phyloP scores from a whole-genome alignment of 345 rosid species.

The Sisymbrium altissimum region DNA sequence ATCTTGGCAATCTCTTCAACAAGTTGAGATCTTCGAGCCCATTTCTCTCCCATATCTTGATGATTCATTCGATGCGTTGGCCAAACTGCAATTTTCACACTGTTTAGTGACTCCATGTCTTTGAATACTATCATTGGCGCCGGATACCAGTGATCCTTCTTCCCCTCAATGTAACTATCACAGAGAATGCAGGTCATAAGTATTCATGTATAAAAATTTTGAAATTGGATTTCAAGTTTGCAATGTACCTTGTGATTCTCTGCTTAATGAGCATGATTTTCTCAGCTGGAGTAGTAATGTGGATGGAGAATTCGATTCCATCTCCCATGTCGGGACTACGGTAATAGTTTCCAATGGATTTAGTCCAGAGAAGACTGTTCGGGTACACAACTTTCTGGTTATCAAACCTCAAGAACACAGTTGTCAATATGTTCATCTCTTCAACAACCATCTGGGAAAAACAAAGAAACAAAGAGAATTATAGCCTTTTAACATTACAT shows the following conservation, averaged over 20 bases:
- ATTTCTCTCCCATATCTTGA: constrained; percentile 80
- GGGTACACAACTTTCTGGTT: constrained; percentile 82
- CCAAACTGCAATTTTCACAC: constrained; percentile 69
- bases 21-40: constrained; percentile 51
- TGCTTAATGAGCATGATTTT: constrained; percentile 34
- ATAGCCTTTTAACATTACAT: background rate
- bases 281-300: constrained; percentile 37
- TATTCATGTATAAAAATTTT: background rate
- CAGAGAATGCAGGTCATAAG: background rate
- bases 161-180: constrained; percentile 55
- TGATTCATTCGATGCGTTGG: constrained; percentile 64
- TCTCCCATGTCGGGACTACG: constrained; percentile 43
- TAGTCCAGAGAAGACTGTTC: constrained; percentile 60
- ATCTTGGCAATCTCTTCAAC: constrained; percentile 75
- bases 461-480: background rate
- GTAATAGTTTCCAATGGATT: constrained; percentile 39
- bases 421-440: constrained; percentile 83
- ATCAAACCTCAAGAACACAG: constrained; percentile 69
- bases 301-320: constrained; percentile 37
- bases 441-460: constrained; percentile 65
- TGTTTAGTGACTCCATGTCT: constrained; percentile 62
- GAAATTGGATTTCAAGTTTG: background rate
- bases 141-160: constrained; percentile 77
- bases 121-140: constrained; percentile 56
- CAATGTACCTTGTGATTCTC: constrained; percentile 35